Percentiles rank a stretch among this genome's conserved stretches.
phyloP scores from a whole-genome alignment of 202 grass and related monocot genomes.

The Dendrocalamus latiflorus region DNA sequence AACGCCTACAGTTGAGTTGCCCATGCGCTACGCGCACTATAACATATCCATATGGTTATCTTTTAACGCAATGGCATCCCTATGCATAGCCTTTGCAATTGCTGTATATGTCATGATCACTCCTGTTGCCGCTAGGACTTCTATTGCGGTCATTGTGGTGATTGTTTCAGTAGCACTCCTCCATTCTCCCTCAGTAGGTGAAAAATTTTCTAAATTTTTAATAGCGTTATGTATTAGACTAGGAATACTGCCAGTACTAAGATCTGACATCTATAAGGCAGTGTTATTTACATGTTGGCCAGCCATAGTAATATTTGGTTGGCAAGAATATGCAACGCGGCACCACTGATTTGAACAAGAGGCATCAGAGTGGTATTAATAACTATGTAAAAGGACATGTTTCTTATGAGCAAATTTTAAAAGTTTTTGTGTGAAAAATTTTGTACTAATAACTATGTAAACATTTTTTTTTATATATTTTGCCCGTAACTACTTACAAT shows the following conservation, averaged over 20 bases:
- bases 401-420: neutral
- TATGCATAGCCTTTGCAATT: neutral
- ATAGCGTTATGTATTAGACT: neutral
- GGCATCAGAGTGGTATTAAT: no score
- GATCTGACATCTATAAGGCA: conserved; percentile 12
- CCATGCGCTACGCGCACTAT: conserved; percentile 5
- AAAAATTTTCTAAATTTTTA: neutral
- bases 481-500: no score
- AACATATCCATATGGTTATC: conserved; percentile 20
- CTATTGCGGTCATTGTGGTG: conserved; percentile 11
- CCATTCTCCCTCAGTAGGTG: neutral
- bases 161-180: neutral
- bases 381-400: neutral
- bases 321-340: no score
- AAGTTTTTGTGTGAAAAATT: neutral
- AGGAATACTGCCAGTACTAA: conserved; percentile 3
- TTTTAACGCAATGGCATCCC: neutral
- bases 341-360: no score
- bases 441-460: no score
- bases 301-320: conserved; percentile 10
- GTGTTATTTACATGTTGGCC: conserved; percentile 11
- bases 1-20: conserved; percentile 18
- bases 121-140: neutral
- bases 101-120: conserved; percentile 17
- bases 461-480: no score